Evolutionary conservation across 352 stramenopile species (phyloP), one percentile per base, ranked within the genome.

Genomic region (Thalassiosira hispida): DNA sequence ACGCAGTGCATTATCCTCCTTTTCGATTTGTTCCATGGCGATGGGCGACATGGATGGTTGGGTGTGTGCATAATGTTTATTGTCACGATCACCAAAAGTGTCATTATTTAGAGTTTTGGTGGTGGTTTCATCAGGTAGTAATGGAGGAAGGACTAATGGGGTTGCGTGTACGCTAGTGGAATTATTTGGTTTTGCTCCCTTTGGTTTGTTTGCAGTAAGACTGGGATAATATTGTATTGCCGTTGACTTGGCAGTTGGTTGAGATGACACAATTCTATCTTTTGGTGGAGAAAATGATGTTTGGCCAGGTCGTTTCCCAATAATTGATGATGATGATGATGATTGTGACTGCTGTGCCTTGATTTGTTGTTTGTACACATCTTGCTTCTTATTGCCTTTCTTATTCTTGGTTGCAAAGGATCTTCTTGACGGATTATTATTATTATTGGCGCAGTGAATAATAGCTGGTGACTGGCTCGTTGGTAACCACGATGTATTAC

Each of bases 251-350:
- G 40, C 3, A 12, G 40, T 22, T 46, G 47, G 16, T 25, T 22
- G 18, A 49, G 20, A 29, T 0, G 12, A 49, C 29, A 22, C 1
- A 66, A 27, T 60, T 14, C 42, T 73, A 14, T 63, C 2, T 18
- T 64, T 18, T 7, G 44, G 44, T 11, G 76, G 68, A 38, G 68
- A 66, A 55, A 78, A 84, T 12, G 76, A 57, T 27, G 76, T 84
- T 59, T 84, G 46, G 22, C 70, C 70, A 20, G 76, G 76, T 31
- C 68, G 52, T 29, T 71, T 72, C 0, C 76, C 76, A 23, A 79
- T 64, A 18, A 84, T 83, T 40, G 61, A 74, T 20, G 18, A 49
- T 23, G 60, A 3, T 22, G 12, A 7, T 44, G 18, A 23, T 49
- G 23, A 38, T 66, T 40, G n/a, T 18, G 40, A 2, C 25, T n/a